Evolutionary conservation across 495 filamentous ascomycete genomes (phyloP), one percentile per base, ranked within the genome.

Genomic region (Hypoxylon lenormandii): DNA sequence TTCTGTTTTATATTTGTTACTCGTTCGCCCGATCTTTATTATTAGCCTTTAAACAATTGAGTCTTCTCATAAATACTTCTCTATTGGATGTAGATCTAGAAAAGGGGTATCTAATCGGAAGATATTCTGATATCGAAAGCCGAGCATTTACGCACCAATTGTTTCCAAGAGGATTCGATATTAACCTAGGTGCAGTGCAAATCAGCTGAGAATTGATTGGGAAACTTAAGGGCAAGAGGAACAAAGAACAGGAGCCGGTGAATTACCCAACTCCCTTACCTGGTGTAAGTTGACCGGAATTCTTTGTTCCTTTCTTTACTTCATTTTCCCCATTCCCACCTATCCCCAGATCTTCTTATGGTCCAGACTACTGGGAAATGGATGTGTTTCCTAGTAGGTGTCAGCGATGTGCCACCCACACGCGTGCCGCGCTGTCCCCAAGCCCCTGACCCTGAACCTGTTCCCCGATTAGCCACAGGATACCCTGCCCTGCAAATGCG

Each of bases 401-500:
- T 43, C 19, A 46, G 55, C 60, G 66, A 61, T 65, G 61, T 62
- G 57, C 62, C 67, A 38, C 61, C 56, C 30, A 50, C 56, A 62
- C 23, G 61, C 58, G 19, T 40, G 47, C 56, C 59, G 61, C 50
- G 60, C 28, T 16, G 45, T 51, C 49, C 51, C 57, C 18, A 48
- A 22, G 45, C 62, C 68, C 68, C 56, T 65, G 56, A 56, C 67
- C 67, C 42, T 62, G 68, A 66, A 43, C 45, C 19, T 38, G 23
- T 5, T 45, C 22, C 66, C 55, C 33, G 36, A 38, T 63, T 38
- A 40, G 52, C 68, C 58, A 71, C 68, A 45, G 52, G 52, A 57
- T 66, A 62, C 68, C 62, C 52, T 71, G 68, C 68, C 62, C 52
- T 71, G 68, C 53, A 63, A 59, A 66, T 71, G 62, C 62, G 62